These are phyloP conservation scores for Rhodomyrtus psidioides DNA, from an alignment of 441 rosid species.

Conservation along the genomic window DNA sequence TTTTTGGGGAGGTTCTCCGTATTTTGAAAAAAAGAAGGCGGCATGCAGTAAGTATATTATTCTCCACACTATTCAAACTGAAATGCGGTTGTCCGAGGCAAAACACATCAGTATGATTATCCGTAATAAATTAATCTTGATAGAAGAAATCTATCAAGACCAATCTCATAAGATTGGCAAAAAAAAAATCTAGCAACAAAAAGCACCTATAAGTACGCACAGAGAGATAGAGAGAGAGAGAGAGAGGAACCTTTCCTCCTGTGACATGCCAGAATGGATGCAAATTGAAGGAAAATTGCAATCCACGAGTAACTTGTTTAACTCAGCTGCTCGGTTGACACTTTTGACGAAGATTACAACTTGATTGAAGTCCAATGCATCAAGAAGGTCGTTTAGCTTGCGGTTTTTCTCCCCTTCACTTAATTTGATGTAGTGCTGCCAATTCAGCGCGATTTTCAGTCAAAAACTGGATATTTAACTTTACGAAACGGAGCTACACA, in stretches of 20 bases:
- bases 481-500: background rate
- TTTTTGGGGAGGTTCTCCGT: background rate
- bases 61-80: background rate
- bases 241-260: constrained; percentile 74
- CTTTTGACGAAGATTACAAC: constrained; percentile 96
- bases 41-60: background rate
- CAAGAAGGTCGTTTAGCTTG: constrained; percentile 93
- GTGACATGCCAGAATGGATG: constrained; percentile 98
- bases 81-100: background rate
- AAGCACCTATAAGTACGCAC: background rate
- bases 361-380: constrained; percentile 96
- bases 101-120: background rate
- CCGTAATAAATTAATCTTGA: background rate
- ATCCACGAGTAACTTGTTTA: constrained; percentile 87
- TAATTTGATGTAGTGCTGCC: constrained; percentile 96
- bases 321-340: constrained; percentile 88
- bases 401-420: constrained; percentile 93
- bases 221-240: background rate
- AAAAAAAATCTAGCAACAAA: background rate
- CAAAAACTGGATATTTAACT: background rate
- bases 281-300: constrained; percentile 98
- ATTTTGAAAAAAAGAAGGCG: background rate
- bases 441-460: background rate
- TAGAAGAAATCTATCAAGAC: background rate
- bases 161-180: background rate